Base-by-base conservation (phyloP, 2,329 filamentous ascomycete genomes). In the Colletotrichum lupini region DNA sequence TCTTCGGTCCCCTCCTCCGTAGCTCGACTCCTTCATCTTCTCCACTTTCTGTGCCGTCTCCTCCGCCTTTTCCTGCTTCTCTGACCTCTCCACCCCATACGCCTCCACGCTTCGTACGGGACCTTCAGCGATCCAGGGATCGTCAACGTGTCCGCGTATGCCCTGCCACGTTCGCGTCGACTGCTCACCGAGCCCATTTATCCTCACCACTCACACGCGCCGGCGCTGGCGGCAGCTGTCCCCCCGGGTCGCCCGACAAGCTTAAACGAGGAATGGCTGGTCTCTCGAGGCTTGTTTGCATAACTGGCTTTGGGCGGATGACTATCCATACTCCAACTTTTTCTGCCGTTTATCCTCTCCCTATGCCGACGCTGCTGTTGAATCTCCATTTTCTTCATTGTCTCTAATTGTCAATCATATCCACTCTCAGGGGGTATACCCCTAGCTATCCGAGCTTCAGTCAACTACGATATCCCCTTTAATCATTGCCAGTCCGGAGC, bases 121-220 rank as follows among this genome's bases (percentile, higher is more conserved):
- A 22, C 24, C 35, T 46, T 46, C 35, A 24, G 24, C 58, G 24
- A 28, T 37, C 63, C 70, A 65, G 42, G 42, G 66, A 60, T 69
- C 49, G 60, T 22, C 56, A 14, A 65, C 19, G 59, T 61, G 67
- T 70, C 70, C 66, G 70, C 67, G 67, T 65, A 32, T 61, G 67
- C 61, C 60, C 70, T 70, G 67, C 53, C 42, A 26, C 53, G 16
- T 8, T 57, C 28, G 4, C 42, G 32, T 30, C 49, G 30, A 57
- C n/a, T 35, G 56, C 53, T 37, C 49, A 30, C 30, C 35, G 52
- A 59, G 26, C 28, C 55, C 46, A 19, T 9, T 16, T 35, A 37
- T 30, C 9, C n/a, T 63, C 42, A 63, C 42, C 42, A 32, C 46
- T 52, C 22, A 63, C 49, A 52, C 11, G 42, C 26, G 60, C 12